Percentiles rank a stretch among this genome's conserved stretches.
Evolutionary conservation across 2,329 filamentous ascomycete species (phyloP).

Genomic region (Lecanicillium sp.): DNA sequence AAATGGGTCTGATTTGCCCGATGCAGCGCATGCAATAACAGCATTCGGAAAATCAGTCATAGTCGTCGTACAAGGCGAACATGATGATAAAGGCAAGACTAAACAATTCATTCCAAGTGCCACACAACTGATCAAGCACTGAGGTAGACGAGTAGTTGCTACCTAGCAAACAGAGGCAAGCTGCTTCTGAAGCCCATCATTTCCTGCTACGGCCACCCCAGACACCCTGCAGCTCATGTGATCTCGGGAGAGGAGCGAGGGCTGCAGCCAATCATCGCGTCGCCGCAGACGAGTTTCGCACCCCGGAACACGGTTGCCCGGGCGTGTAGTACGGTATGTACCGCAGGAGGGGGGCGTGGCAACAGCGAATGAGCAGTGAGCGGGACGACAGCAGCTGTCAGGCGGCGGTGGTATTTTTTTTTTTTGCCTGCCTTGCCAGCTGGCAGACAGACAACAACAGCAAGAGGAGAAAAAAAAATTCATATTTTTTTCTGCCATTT

Average conservation of each 20-base stretch:
- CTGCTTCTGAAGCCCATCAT: too few relatives aligned
- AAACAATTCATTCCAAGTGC: not conserved
- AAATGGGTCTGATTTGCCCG: too few relatives aligned
- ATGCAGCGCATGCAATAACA: too few relatives aligned
- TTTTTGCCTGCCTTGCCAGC: constrained; percentile 6
- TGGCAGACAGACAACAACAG: constrained; percentile 1
- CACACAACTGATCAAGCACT: not conserved
- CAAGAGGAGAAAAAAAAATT: not conserved
- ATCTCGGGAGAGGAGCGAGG: not conserved
- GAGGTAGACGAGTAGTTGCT: too few relatives aligned
- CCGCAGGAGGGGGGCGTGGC: constrained; percentile 4
- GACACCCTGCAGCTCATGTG: constrained; percentile 3
- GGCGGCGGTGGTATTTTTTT: not conserved
- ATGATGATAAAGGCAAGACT: not conserved
- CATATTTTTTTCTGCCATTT: not conserved
- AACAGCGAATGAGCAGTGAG: not conserved
- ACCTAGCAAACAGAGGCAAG: too few relatives aligned
- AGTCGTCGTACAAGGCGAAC: too few relatives aligned
- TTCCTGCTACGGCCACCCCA: too few relatives aligned
- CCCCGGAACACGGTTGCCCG: not conserved
- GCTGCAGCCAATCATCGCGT: constrained; percentile 1
- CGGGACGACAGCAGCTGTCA: not conserved
- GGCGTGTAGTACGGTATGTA: not conserved
- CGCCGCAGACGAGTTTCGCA: not conserved
- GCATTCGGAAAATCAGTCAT: too few relatives aligned